Percentiles rank a stretch among this genome's conserved stretches.
Conservation (phyloP, 1,284 basidiomycete species). For the Abortiporus biennis region DNA sequence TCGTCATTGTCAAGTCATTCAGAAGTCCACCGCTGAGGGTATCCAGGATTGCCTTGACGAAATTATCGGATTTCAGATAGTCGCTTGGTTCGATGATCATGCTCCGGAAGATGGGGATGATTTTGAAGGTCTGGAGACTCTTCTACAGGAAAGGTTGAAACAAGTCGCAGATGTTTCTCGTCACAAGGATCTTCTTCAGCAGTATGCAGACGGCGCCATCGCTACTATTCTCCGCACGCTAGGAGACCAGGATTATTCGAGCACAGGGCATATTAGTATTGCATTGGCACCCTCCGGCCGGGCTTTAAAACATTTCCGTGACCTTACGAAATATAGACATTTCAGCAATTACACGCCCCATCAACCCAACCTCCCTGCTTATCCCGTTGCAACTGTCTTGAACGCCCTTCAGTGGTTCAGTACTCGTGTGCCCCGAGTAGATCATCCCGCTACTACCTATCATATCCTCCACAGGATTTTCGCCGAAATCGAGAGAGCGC, state of each 20-base stretch:
- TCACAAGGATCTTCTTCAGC: conserved; percentile 22
- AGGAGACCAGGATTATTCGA: conserved; percentile 50
- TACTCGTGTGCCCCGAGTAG: conserved; percentile 29
- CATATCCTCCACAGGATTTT: conserved; percentile 76
- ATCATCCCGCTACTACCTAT: conserved; percentile 55
- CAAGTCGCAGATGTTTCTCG: conserved; percentile 19
- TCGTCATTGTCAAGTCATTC: conserved; percentile 59
- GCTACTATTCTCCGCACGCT: conserved; percentile 53
- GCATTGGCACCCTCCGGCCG: conserved; percentile 33
- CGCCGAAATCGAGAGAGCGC: conserved; percentile 56
- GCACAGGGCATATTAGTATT: conserved; percentile 38
- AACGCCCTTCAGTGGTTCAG: conserved; percentile 56
- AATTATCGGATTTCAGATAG: conserved; percentile 59
- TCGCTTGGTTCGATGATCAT: conserved; percentile 35
- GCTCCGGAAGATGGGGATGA: conserved; percentile 10
- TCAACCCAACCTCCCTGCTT: conserved; percentile 56
- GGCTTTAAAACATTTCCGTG: conserved; percentile 37
- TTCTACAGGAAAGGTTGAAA: conserved; percentile 30
- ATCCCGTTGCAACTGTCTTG: conserved; percentile 42
- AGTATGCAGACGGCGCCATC: conserved; percentile 50
- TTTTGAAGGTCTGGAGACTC: conserved; percentile 27
- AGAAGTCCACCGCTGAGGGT: conserved; percentile 46
- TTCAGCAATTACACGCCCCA: conserved; percentile 45
- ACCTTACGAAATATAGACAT: conserved; percentile 45
- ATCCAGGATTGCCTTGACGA: conserved; percentile 65